Conservation (phyloP, 176 grass and related monocot genomes). For the Tillandsia fasciculata region DNA sequence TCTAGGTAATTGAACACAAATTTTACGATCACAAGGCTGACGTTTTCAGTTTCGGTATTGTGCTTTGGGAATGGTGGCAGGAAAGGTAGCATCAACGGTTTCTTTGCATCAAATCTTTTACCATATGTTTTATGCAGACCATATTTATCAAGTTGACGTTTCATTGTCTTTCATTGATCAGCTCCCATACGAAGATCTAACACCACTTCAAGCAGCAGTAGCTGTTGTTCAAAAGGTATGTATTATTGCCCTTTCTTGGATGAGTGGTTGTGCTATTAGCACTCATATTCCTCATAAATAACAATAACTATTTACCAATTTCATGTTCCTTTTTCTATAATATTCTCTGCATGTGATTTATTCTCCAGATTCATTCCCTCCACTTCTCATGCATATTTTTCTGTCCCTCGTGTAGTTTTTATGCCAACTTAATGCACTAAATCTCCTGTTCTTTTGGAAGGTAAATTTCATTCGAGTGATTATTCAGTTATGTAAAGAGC, state of each 20-base stretch:
- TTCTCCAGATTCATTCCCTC: too few relatives aligned
- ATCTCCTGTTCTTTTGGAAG: too few relatives aligned
- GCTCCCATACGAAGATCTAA: constrained; percentile 80
- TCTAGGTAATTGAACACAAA: constrained; percentile 67
- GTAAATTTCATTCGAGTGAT: too few relatives aligned
- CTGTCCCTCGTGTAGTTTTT: background rate
- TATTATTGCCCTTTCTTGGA: background rate
- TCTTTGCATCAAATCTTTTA: background rate
- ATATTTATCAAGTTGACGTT: constrained; percentile 5
- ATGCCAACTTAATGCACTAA: background rate
- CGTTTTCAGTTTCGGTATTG: constrained; percentile 84
- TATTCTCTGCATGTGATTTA: too few relatives aligned
- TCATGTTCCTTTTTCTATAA: too few relatives aligned
- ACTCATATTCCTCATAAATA: too few relatives aligned
- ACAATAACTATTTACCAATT: too few relatives aligned
- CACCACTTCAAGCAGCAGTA: constrained; percentile 76
- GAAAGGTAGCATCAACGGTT: constrained; percentile 39
- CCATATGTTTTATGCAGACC: background rate
- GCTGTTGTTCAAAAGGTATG: constrained; percentile 79
- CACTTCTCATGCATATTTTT: too few relatives aligned
- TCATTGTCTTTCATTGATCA: constrained; percentile 13
- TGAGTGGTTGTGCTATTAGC: background rate
- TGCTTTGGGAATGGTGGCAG: constrained; percentile 67
- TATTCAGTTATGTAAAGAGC: too few relatives aligned
- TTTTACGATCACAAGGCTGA: constrained; percentile 68